Conservation (phyloP, 352 stramenopile genomes). For the Phytophthora sojae region DNA sequence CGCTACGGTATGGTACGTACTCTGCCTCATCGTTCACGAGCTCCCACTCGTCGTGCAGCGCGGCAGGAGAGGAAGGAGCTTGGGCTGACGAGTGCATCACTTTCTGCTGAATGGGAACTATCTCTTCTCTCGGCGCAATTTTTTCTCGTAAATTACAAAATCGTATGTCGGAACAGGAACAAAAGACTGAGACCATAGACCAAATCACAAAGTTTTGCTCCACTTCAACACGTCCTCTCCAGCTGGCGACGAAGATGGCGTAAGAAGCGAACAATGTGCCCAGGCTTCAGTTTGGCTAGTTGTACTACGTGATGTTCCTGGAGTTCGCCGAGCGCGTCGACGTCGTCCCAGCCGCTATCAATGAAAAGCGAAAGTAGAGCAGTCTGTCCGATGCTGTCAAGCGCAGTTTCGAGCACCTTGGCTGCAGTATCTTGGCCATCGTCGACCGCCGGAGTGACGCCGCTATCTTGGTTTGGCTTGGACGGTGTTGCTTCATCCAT, state of each 20-base stretch:
- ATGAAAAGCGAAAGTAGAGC: slow-evolving; percentile 17
- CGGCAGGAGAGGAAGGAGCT: slow-evolving; percentile 28
- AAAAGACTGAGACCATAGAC: slow-evolving; percentile 11
- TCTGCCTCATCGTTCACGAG: slow-evolving; percentile 76
- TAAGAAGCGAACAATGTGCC: slow-evolving; percentile 24
- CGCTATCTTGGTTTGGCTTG: background rate
- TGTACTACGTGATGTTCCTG: slow-evolving; percentile 19
- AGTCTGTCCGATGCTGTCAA: slow-evolving; percentile 25
- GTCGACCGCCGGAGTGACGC: background rate
- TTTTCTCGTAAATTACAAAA: slow-evolving; percentile 10
- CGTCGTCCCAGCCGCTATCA: slow-evolving; percentile 34
- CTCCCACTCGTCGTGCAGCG: slow-evolving; percentile 67
- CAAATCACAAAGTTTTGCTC: slow-evolving; percentile 3
- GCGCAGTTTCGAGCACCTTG: slow-evolving; percentile 8
- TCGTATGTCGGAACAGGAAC: slow-evolving; percentile 2
- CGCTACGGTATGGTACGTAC: slow-evolving; percentile 35
- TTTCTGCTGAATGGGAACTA: background rate
- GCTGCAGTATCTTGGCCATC: slow-evolving; percentile 1
- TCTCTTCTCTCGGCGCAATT: background rate
- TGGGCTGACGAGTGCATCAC: slow-evolving; percentile 31
- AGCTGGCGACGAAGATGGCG: background rate
- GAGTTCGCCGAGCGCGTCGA: slow-evolving; percentile 30
- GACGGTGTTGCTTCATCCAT: background rate
- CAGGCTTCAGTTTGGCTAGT: slow-evolving; percentile 11
- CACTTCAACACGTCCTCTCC: slow-evolving; percentile 27